phyloP scores from a whole-genome alignment of 2,329 filamentous ascomycete genomes.

The Fusarium verrucosum region DNA sequence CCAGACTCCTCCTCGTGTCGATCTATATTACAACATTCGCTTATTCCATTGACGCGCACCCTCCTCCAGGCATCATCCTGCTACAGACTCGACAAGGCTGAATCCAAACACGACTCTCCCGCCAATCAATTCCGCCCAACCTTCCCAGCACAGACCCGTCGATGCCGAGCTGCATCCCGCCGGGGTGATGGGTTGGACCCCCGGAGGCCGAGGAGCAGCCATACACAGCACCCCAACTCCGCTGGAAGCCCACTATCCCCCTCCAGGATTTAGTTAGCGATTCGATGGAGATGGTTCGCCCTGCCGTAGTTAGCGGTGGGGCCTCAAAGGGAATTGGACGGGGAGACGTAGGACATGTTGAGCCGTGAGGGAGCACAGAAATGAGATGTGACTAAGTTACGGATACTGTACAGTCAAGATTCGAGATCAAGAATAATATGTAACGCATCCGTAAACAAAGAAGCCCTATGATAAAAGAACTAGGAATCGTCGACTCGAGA shows the following conservation, averaged over 20 bases:
- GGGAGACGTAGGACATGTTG: constrained; percentile 3
- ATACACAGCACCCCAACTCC: constrained; percentile 15
- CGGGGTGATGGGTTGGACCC: constrained; percentile 11
- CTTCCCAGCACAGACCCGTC: constrained; percentile 17
- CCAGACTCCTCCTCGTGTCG: not conserved
- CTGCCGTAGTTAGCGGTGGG: constrained; percentile 26
- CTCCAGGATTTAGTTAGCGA: constrained; percentile 31
- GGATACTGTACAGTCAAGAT: not conserved
- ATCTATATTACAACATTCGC: not conserved
- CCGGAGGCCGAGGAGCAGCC: constrained; percentile 18
- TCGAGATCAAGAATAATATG: not conserved
- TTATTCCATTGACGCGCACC: constrained; percentile 5
- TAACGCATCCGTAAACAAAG: not conserved
- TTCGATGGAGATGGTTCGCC: constrained; percentile 40
- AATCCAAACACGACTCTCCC: constrained; percentile 29
- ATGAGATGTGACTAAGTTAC: not conserved
- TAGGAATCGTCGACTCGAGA: not conserved
- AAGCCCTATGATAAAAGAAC: not conserved
- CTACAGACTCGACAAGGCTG: constrained; percentile 39
- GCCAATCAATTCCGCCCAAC: constrained; percentile 25
- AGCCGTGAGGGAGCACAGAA: not conserved
- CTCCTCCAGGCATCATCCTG: constrained; percentile 7
- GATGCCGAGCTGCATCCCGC: constrained; percentile 34
- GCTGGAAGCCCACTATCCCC: constrained; percentile 21
- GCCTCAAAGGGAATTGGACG: constrained; percentile 24